Base-by-base conservation (phyloP, 768 basidiomycete species). In the Scleroderma citrinum region DNA sequence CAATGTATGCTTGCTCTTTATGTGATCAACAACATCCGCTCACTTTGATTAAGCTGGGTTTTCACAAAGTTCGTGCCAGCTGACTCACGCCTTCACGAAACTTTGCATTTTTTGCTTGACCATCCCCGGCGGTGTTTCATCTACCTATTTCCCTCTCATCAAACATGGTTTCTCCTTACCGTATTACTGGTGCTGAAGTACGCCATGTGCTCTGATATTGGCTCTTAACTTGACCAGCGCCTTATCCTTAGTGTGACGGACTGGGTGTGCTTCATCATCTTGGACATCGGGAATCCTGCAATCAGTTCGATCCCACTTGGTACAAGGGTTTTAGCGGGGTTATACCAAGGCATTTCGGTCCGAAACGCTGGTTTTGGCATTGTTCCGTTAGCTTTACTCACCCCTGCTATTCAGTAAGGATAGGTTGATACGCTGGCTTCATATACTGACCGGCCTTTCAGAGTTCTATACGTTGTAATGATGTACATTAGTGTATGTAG, bases 121-220 rank as follows among this genome's bases (percentile, higher is more conserved):
- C 95, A 97, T 62, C 95, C 95, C 12, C 81, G 95, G 11, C 81
- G 90, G 53, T 95, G 92, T 66, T 94, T 87, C 60, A 80, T 92
- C 11, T 89, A 92, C 63, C 76, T 95, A 8, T 95, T 95, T 57
- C 92, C 92, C 0, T 83, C 91, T 0, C 90, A 93, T 59, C 93
- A 96, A 61, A 96, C 93, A 3, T 92, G 92, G 90, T 88, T 95
- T 56, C 78, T 96, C 5, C 53, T 91, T 2, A 76, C 78, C 1
- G 64, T 94, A 20, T 73, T 96, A 20, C 32, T 87, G 3, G 55
- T 71, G 0, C 69, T 95, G 31, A 91, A 81, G 92, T 92, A 59
- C 45, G 82, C 61, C n/a, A 43, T 32, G 29, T 20, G 31, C 20
- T 14, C 32, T 19, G 6, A 20, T 45, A 23, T 38, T 30, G n/a